These are phyloP conservation scores for Cercospora sp. DNA, from an alignment of 2,329 filamentous ascomycete species.

Conservation along the genomic window DNA sequence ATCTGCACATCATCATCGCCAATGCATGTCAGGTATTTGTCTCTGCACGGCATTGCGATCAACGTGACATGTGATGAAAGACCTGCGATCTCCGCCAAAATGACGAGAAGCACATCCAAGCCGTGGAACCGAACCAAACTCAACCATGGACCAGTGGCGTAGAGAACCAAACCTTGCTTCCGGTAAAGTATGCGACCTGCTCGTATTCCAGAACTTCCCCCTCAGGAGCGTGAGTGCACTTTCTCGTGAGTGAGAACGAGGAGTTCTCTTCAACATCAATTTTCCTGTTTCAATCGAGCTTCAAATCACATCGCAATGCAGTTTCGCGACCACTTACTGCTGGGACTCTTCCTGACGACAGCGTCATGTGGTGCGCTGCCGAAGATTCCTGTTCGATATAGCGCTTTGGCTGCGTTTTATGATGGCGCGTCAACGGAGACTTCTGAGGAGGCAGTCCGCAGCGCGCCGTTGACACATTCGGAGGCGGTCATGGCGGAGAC, in stretches of 20 bases:
- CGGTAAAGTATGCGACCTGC: neutral
- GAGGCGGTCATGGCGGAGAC: slow-evolving; percentile 2
- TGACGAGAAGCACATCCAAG: neutral
- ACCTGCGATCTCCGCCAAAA: neutral
- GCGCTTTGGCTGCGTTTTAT: neutral
- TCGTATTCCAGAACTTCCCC: neutral
- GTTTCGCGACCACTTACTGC: neutral
- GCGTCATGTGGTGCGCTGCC: neutral
- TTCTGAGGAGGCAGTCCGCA: neutral
- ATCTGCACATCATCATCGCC: neutral
- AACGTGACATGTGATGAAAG: neutral
- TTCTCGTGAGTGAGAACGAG: neutral
- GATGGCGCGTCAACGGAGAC: neutral
- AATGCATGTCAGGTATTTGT: neutral
- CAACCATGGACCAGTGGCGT: neutral
- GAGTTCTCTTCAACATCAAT: neutral
- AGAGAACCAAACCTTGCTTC: neutral
- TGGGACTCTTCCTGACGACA: neutral
- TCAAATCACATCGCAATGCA: neutral
- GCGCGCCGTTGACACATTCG: neutral
- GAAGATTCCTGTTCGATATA: neutral
- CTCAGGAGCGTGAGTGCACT: neutral
- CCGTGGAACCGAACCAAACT: neutral
- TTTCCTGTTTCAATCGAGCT: neutral
- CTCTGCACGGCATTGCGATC: neutral